phyloP scores from a whole-genome alignment of 345 rosid species.

The Aegle marmelos region DNA sequence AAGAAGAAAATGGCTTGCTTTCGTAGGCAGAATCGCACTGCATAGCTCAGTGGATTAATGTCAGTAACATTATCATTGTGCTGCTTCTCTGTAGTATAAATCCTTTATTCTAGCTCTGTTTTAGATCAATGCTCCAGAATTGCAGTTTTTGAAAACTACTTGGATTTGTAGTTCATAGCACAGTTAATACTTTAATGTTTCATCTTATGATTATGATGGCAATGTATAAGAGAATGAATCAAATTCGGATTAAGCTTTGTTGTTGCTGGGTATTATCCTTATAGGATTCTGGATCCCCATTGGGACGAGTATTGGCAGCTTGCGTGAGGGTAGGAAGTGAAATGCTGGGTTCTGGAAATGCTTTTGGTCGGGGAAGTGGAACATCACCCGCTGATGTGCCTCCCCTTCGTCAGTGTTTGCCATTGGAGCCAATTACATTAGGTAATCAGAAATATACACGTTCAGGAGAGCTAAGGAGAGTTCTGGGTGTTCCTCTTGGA shows the following conservation, averaged over 20 bases:
- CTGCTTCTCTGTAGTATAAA: not conserved
- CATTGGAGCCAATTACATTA: conserved; percentile 76
- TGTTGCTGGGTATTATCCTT: not conserved
- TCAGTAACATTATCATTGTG: not conserved
- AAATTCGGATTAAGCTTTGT: not conserved
- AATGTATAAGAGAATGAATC: not conserved
- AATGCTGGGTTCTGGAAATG: conserved; percentile 61
- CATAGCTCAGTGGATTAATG: not conserved
- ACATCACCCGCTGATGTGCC: conserved; percentile 58
- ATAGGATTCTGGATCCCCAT: not conserved
- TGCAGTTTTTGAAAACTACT: not conserved
- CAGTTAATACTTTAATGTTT: not conserved
- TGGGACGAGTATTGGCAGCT: conserved; percentile 13
- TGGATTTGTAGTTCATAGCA: not conserved
- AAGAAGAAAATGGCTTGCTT: not conserved
- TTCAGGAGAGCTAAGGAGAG: conserved; percentile 79
- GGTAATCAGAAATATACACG: conserved; percentile 62
- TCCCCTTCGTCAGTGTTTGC: conserved; percentile 55
- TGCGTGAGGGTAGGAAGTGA: conserved; percentile 22
- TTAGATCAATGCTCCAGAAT: not conserved
- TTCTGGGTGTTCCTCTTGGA: conserved; percentile 62
- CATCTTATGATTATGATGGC: not conserved
- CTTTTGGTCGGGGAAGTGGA: conserved; percentile 46
- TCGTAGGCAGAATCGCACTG: not conserved
- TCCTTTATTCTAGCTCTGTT: not conserved